Conservation (phyloP, 257 asterid genomes). For the Linaria vulgaris region DNA sequence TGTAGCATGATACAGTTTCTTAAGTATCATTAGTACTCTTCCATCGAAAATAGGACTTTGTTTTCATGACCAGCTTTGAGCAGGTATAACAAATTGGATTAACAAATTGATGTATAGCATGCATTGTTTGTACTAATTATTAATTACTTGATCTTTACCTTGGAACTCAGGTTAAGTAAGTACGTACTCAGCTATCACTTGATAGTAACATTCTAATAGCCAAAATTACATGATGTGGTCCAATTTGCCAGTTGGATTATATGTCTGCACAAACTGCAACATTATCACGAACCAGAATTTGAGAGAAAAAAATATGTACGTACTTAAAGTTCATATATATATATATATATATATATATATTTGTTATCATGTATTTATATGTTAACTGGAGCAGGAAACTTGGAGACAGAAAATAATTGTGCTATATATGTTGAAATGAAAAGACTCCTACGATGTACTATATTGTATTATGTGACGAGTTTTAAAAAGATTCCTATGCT, state of each 20-base stretch:
- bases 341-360: neutral
- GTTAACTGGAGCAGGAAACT: slow-evolving; percentile 15
- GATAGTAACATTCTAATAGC: slow-evolving; percentile 38
- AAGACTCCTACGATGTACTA: slow-evolving; percentile 9
- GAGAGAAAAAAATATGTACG: slow-evolving; percentile 20
- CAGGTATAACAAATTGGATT: no score
- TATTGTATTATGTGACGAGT: slow-evolving; percentile 3
- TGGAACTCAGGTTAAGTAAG: slow-evolving; percentile 33
- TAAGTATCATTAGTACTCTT: no score
- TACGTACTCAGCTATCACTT: slow-evolving; percentile 29
- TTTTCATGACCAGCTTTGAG: no score
- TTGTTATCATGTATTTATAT: slow-evolving; percentile 3
- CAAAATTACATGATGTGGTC: slow-evolving; percentile 30
- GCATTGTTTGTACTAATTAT: neutral
- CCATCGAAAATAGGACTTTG: no score
- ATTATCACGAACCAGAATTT: slow-evolving; percentile 31
- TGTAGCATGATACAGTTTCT: no score
- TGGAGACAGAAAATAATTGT: slow-evolving; percentile 1
- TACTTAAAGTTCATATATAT: neutral
- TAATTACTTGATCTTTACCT: slow-evolving; percentile 1
- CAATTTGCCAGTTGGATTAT: slow-evolving; percentile 16
- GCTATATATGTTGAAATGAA: slow-evolving; percentile 5
- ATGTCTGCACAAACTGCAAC: slow-evolving; percentile 24
- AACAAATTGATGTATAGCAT: neutral
- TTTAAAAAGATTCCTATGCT: slow-evolving; percentile 22